These are phyloP conservation scores for Nemania bipapillata DNA, from an alignment of 2,329 filamentous ascomycete genomes.

Conservation along the genomic window DNA sequence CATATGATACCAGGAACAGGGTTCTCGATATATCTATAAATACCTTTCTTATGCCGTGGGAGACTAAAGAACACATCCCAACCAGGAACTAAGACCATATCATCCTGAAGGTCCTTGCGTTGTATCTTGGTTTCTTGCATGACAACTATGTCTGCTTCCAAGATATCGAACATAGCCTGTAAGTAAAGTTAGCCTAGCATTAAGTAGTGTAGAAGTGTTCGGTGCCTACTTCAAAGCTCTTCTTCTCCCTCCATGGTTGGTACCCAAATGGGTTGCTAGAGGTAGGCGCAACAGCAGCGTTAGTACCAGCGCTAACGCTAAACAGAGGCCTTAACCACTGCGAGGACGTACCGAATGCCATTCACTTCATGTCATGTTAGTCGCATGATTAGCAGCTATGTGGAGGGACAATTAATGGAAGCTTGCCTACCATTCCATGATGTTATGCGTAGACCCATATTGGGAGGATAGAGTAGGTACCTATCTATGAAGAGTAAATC, in stretches of 20 bases:
- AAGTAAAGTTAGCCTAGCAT: slow-evolving; percentile 2
- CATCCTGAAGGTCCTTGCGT: slow-evolving; percentile 87
- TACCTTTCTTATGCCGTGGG: slow-evolving; percentile 92
- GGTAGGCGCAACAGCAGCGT: slow-evolving; percentile 1
- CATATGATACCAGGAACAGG: not conserved
- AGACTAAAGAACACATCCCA: slow-evolving; percentile 98
- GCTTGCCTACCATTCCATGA: slow-evolving; percentile 87
- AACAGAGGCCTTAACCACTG: not conserved
- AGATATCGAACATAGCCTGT: slow-evolving; percentile 90
- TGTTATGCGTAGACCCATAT: slow-evolving; percentile 81
- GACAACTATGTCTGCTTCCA: slow-evolving; percentile 91
- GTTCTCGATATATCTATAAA: not conserved
- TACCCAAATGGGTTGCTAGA: slow-evolving; percentile 83
- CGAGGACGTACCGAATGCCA: slow-evolving; percentile 73
- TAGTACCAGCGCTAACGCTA: slow-evolving; percentile 38
- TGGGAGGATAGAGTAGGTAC: no score
- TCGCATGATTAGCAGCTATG: not conserved
- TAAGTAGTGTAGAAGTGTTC: not conserved
- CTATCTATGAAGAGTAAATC: not conserved
- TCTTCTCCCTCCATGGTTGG: slow-evolving; percentile 79
- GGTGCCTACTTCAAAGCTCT: slow-evolving; percentile 70
- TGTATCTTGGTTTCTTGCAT: slow-evolving; percentile 98
- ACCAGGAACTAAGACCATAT: slow-evolving; percentile 93
- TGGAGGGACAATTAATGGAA: not conserved
- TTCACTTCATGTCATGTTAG: slow-evolving; percentile 67